Conservation (phyloP, 139 green algal genomes). For the Closterium sp. region DNA sequence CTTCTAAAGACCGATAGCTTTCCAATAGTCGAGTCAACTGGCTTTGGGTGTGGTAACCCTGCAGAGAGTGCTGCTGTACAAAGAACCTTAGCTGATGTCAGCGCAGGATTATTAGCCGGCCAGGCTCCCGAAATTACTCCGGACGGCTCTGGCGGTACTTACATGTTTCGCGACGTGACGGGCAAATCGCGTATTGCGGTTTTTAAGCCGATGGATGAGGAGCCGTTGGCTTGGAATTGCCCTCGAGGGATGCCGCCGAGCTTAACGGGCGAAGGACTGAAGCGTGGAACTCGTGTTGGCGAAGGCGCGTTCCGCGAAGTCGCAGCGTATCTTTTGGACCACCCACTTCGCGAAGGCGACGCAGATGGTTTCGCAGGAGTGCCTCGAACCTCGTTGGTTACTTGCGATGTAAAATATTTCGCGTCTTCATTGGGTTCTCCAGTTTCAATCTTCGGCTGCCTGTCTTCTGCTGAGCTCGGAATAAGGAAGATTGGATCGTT, state of each 20-base stretch:
- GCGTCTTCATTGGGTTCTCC: background rate
- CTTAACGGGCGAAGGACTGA: constrained; percentile 66
- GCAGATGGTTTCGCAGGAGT: constrained; percentile 78
- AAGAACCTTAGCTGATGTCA: background rate
- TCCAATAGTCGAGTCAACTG: background rate
- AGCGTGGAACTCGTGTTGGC: constrained; percentile 84
- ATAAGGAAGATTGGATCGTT: constrained; percentile 79
- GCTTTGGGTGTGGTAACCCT: background rate
- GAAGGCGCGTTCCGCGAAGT: constrained; percentile 87
- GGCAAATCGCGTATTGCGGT: constrained; percentile 42
- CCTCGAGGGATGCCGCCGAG: constrained; percentile 45
- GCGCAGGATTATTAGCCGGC: constrained; percentile 49
- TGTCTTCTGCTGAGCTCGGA: background rate
- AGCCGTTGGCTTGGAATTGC: constrained; percentile 72
- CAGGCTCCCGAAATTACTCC: constrained; percentile 59
- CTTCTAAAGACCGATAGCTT: background rate
- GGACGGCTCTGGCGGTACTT: constrained; percentile 63
- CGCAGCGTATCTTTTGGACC: constrained; percentile 92
- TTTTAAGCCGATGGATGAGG: constrained; percentile 82
- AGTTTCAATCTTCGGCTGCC: background rate
- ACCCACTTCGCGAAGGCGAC: constrained; percentile 40
- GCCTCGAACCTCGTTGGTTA: constrained; percentile 82
- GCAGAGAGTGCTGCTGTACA: background rate
- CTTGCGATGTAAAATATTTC: constrained; percentile 46
- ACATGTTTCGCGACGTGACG: constrained; percentile 49